phyloP scores from a whole-genome alignment of 164 flowering plant species.

The Aristolochia fimbriata region DNA sequence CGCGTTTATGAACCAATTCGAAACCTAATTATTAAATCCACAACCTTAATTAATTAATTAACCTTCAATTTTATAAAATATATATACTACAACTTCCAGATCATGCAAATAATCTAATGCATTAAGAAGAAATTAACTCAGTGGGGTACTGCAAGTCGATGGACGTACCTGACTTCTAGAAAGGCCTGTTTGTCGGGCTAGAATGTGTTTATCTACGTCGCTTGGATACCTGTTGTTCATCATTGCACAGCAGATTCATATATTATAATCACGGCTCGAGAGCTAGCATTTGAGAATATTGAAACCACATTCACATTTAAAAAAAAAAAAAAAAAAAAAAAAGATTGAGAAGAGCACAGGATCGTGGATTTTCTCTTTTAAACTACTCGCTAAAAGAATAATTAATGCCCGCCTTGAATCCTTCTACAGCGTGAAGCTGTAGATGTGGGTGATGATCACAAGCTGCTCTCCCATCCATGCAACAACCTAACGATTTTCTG shows the following conservation, averaged over 20 bases:
- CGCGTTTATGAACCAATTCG: constrained; percentile 97
- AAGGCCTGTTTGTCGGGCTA: constrained; percentile 95
- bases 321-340: too few species aligned
- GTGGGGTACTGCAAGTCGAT: constrained; percentile 12
- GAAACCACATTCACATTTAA: neutral
- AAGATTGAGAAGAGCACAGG: too few species aligned
- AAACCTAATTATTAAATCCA: constrained; percentile 40
- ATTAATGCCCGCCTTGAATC: too few species aligned
- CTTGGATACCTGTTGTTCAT: constrained; percentile 70
- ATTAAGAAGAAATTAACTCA: constrained; percentile 5
- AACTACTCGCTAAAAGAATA: too few species aligned
- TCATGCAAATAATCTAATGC: constrained; percentile 1
- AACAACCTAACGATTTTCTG: too few species aligned
- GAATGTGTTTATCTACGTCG: constrained; percentile 88
- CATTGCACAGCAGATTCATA: neutral
- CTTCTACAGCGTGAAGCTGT: too few species aligned
- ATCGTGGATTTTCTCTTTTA: too few species aligned
- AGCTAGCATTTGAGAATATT: neutral
- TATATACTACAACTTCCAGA: too few species aligned
- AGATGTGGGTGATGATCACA: too few species aligned
- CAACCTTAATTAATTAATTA: neutral
- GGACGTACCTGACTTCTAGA: constrained; percentile 88
- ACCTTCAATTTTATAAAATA: too few species aligned
- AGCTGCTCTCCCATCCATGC: too few species aligned
- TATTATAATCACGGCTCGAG: neutral